phyloP scores from a whole-genome alignment of 495 filamentous ascomycete genomes.

The Penicillium robsamsonii region DNA sequence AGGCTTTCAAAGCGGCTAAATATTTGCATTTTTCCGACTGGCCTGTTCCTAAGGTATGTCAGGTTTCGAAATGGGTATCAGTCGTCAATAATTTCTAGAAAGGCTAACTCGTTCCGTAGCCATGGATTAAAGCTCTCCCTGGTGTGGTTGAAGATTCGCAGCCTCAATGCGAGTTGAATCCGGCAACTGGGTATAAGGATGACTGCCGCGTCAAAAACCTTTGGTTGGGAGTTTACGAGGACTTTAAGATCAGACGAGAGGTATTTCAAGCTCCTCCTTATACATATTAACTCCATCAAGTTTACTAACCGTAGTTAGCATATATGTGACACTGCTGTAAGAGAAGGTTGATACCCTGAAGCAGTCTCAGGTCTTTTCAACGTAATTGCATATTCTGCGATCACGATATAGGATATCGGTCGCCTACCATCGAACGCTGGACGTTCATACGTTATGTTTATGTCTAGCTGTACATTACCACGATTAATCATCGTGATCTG shows the following conservation, averaged over 20 bases:
- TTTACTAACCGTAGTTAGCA: not conserved
- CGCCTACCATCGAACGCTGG: not conserved
- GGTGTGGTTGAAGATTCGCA: not conserved
- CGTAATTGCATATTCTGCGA: not conserved
- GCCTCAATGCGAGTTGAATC: not conserved
- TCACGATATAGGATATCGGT: not conserved
- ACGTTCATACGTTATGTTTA: not conserved
- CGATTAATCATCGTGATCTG: not conserved
- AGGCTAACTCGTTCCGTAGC: not conserved
- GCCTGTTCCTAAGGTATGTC: slow-evolving; percentile 59
- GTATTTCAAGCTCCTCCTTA: not conserved
- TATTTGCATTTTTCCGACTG: slow-evolving; percentile 70
- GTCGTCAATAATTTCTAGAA: not conserved
- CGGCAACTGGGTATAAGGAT: not conserved
- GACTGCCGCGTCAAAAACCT: not conserved
- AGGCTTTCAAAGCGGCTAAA: slow-evolving; percentile 58
- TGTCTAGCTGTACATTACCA: not conserved
- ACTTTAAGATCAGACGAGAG: not conserved
- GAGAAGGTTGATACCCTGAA: not conserved
- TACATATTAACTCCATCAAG: not conserved
- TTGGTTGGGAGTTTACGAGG: not conserved
- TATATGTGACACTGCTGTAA: not conserved
- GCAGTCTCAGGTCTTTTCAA: not conserved
- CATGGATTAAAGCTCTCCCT: not conserved
- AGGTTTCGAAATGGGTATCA: not conserved